Conservation (phyloP, 2,329 filamentous ascomycete species). For the Trichoderma citrinoviride region DNA sequence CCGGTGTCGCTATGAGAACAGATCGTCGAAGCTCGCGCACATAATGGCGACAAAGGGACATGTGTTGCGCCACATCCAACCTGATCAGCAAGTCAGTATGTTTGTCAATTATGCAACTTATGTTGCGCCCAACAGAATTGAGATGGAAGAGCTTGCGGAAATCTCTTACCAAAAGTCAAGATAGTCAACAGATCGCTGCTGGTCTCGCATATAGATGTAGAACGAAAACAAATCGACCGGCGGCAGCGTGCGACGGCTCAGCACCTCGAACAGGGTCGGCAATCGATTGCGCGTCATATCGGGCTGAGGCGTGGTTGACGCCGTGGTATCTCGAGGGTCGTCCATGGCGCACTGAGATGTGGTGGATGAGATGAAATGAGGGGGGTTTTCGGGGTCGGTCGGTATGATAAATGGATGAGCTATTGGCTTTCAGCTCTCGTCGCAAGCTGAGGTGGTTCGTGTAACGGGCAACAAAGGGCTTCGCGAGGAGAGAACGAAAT, state of each 20-base stretch:
- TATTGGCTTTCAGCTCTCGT: not conserved
- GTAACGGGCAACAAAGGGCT: conserved; percentile 18
- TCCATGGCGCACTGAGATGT: conserved; percentile 24
- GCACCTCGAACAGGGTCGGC: conserved; percentile 91
- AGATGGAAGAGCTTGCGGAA: not conserved
- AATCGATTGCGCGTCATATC: conserved; percentile 74
- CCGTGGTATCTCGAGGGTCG: conserved; percentile 31
- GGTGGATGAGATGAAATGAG: conserved; percentile 11
- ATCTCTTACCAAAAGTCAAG: conserved; percentile 84
- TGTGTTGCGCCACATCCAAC: conserved; percentile 99
- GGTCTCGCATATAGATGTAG: conserved; percentile 99
- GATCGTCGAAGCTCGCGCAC: conserved; percentile 92
- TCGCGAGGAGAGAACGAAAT: not conserved
- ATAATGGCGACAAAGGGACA: conserved; percentile 95
- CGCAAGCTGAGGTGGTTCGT: conserved; percentile 2
- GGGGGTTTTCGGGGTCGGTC: not conserved
- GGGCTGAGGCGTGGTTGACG: conserved; percentile 52
- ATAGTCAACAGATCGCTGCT: conserved; percentile 96
- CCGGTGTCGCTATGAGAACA: conserved; percentile 88
- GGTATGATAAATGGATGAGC: not conserved
- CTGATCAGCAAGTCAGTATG: conserved; percentile 46
- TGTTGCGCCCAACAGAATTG: not conserved
- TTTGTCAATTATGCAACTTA: not conserved
- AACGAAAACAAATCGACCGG: conserved; percentile 98
- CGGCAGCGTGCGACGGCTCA: conserved; percentile 89